These are phyloP conservation scores for Ceriops tagal DNA, from an alignment of 345 rosid genomes.

Conservation along the genomic window DNA sequence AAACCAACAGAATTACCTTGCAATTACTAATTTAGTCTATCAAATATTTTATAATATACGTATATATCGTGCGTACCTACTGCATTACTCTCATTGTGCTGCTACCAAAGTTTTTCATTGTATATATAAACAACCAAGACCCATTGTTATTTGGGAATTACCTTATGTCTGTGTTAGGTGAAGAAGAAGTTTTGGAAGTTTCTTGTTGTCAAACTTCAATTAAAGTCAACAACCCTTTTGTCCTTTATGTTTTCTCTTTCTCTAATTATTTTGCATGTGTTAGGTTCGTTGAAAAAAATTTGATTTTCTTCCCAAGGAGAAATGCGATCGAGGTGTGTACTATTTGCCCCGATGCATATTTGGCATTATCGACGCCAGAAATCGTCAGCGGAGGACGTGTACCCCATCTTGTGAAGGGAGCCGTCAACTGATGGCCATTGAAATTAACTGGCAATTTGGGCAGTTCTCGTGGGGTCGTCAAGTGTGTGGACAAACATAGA, in stretches of 20 bases:
- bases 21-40: no score
- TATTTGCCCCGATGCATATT: neutral
- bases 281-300: neutral
- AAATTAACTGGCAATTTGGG: no score
- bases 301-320: constrained; percentile 6
- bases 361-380: neutral
- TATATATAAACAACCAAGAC: no score
- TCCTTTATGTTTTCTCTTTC: neutral
- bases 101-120: neutral
- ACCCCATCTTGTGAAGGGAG: neutral
- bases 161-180: constrained; percentile 2
- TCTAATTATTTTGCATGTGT: constrained; percentile 8
- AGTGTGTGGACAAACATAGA: no score
- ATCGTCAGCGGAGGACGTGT: neutral
- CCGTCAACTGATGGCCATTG: neutral
- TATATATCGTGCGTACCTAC: no score
- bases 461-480: no score
- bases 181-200: constrained; percentile 18
- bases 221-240: constrained; percentile 9
- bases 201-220: neutral
- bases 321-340: neutral
- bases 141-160: neutral
- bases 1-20: constrained; percentile 1
- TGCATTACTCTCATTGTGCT: neutral
- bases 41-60: no score